These are phyloP conservation scores for Cymodocea nodosa DNA, from an alignment of 116 monocot species.

Conservation along the genomic window DNA sequence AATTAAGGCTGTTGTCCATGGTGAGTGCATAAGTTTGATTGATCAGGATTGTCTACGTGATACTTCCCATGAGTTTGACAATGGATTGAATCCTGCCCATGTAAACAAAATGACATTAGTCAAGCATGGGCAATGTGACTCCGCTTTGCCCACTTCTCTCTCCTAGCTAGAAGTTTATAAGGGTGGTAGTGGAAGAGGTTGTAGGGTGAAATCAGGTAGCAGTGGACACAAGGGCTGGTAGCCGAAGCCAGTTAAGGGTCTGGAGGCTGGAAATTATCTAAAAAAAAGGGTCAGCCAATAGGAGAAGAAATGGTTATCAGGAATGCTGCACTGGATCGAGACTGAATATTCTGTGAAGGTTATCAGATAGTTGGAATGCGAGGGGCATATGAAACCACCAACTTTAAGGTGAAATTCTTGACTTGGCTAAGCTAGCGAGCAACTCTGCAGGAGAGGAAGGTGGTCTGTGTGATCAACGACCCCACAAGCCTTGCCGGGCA, in stretches of 20 bases:
- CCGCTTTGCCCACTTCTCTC: slow-evolving; percentile 27
- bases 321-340: slow-evolving; percentile 15
- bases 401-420: slow-evolving; percentile 67
- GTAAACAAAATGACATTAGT: slow-evolving; percentile 12
- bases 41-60: slow-evolving; percentile 14
- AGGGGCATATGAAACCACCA: slow-evolving; percentile 54
- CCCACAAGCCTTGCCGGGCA: slow-evolving; percentile 62
- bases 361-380: slow-evolving; percentile 61
- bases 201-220: slow-evolving; percentile 8
- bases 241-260: slow-evolving; percentile 24
- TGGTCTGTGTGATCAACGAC: slow-evolving; percentile 62
- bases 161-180: slow-evolving; percentile 24
- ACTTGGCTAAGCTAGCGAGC: slow-evolving; percentile 77
- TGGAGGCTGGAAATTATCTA: slow-evolving; percentile 23
- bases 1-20: slow-evolving; percentile 17
- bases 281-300: slow-evolving; percentile 15
- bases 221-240: slow-evolving; percentile 8
- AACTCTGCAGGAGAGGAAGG: slow-evolving; percentile 44
- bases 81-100: slow-evolving; percentile 19
- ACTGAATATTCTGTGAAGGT: slow-evolving; percentile 74
- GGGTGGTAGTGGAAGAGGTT: slow-evolving; percentile 15
- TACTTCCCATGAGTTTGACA: slow-evolving; percentile 15
- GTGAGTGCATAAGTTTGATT: slow-evolving; percentile 30
- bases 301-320: slow-evolving; percentile 12
- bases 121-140: not conserved